Conservation (phyloP, 306 rosid genomes). For the Parietaria judaica region DNA sequence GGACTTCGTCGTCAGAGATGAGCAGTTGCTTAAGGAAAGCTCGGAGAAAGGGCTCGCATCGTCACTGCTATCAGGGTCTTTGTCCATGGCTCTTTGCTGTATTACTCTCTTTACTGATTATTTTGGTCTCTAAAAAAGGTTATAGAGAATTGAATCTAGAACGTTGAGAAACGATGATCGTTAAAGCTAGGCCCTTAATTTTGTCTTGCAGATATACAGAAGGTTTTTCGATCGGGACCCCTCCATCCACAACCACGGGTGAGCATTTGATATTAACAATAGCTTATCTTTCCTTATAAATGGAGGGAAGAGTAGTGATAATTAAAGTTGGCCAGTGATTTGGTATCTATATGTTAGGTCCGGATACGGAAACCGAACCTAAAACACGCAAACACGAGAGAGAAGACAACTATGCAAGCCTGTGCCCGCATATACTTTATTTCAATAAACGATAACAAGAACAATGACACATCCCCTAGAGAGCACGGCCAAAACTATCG, state of each 20-base stretch:
- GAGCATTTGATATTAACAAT: constrained; percentile 4
- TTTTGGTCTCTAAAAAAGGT: constrained; percentile 1
- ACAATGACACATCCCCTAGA: too few relatives aligned
- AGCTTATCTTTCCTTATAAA: background rate
- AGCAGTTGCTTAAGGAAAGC: constrained; percentile 33
- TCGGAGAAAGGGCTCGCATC: constrained; percentile 40
- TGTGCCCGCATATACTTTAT: background rate
- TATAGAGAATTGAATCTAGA: background rate
- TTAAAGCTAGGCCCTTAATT: constrained; percentile 20
- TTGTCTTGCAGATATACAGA: constrained; percentile 71
- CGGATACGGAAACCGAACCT: too few relatives aligned
- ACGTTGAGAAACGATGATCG: background rate
- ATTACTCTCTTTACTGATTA: constrained; percentile 36
- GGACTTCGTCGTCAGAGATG: constrained; percentile 48
- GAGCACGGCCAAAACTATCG: too few relatives aligned
- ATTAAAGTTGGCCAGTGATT: background rate
- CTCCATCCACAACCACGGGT: constrained; percentile 93
- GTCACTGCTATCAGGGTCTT: constrained; percentile 72
- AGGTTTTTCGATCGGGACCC: constrained; percentile 68
- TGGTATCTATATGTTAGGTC: too few relatives aligned
- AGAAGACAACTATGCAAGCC: background rate
- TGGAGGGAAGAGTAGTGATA: background rate
- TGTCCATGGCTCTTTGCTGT: constrained; percentile 96
- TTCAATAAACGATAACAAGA: too few relatives aligned
- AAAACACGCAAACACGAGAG: too few relatives aligned